A percentile compares a stretch with the other conserved stretches of the same genome.
phyloP scores from a whole-genome alignment of 768 basidiomycete species.

The Tephrocybe sp. region DNA sequence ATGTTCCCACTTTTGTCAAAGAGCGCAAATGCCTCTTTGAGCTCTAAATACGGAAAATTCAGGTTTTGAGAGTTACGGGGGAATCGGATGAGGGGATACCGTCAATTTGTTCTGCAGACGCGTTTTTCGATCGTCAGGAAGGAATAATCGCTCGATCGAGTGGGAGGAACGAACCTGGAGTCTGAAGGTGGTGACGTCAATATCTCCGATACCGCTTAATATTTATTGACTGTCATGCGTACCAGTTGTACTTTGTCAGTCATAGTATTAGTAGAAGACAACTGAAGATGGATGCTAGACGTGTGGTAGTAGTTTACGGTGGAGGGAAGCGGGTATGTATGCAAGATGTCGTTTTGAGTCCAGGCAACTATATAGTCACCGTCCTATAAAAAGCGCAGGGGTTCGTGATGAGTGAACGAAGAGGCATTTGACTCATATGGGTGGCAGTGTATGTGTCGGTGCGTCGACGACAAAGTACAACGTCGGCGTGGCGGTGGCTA shows the following conservation, averaged over 20 bases:
- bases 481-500: slow-evolving; percentile 13
- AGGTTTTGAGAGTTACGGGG: neutral
- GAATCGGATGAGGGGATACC: slow-evolving; percentile 3
- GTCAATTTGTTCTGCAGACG: slow-evolving; percentile 11
- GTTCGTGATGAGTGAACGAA: too few relatives aligned
- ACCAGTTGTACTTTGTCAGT: slow-evolving; percentile 8
- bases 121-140: neutral
- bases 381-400: slow-evolving; percentile 2
- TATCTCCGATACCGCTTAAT: neutral
- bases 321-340: too few relatives aligned
- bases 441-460: neutral
- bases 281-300: neutral
- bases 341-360: neutral
- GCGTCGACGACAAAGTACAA: too few relatives aligned
- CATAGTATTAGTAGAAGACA: slow-evolving; percentile 1
- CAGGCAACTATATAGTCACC: neutral
- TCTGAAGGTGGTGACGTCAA: slow-evolving; percentile 13
- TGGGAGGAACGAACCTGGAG: slow-evolving; percentile 5
- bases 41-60: slow-evolving; percentile 11
- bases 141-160: neutral
- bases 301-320: neutral
- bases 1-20: slow-evolving; percentile 27
- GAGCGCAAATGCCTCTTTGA: slow-evolving; percentile 22
- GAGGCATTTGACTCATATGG: neutral
- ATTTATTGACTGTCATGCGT: neutral